phyloP scores from a whole-genome alignment of 805 yeast species.

The Kodamaea laetipori region DNA sequence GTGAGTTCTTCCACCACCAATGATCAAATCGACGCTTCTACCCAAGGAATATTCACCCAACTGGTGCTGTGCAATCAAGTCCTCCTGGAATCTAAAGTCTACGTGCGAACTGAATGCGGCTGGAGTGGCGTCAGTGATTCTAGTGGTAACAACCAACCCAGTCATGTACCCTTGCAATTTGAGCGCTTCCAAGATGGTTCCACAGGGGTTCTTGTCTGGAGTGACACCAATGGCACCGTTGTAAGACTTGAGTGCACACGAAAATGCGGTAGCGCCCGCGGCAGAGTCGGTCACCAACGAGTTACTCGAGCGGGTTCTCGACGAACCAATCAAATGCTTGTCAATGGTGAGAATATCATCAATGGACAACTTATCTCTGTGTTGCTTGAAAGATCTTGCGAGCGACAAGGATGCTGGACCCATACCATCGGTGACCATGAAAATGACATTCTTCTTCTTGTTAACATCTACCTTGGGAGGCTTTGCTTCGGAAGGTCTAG shows the following conservation, averaged over 20 bases:
- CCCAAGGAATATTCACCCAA: slow-evolving; percentile 82
- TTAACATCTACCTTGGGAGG: slow-evolving; percentile 13
- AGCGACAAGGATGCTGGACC: slow-evolving; percentile 86
- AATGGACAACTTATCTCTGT: slow-evolving; percentile 51
- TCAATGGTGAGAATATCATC: slow-evolving; percentile 66
- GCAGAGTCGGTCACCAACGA: slow-evolving; percentile 92
- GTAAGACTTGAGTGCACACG: slow-evolving; percentile 80
- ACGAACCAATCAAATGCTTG: slow-evolving; percentile 72
- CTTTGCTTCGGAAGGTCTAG: slow-evolving; percentile 1
- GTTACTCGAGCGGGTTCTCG: slow-evolving; percentile 77
- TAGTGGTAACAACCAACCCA: slow-evolving; percentile 89
- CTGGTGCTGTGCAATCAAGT: slow-evolving; percentile 84
- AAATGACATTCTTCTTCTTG: slow-evolving; percentile 71
- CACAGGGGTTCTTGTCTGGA: slow-evolving; percentile 71
- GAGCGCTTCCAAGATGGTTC: slow-evolving; percentile 85
- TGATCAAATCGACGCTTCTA: slow-evolving; percentile 74
- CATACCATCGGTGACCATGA: slow-evolving; percentile 94
- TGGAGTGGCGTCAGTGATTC: slow-evolving; percentile 94
- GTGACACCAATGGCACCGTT: slow-evolving; percentile 92
- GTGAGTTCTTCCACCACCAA: slow-evolving; percentile 92
- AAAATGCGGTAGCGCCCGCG: slow-evolving; percentile 94
- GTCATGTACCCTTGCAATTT: slow-evolving; percentile 79
- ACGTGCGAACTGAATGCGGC: slow-evolving; percentile 86
- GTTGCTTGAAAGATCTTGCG: slow-evolving; percentile 75
- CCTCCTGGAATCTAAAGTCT: slow-evolving; percentile 74